Evolutionary conservation across 345 rosid genomes (phyloP), one percentile per base, ranked within the genome.

Genomic region (Citrus inodora): DNA sequence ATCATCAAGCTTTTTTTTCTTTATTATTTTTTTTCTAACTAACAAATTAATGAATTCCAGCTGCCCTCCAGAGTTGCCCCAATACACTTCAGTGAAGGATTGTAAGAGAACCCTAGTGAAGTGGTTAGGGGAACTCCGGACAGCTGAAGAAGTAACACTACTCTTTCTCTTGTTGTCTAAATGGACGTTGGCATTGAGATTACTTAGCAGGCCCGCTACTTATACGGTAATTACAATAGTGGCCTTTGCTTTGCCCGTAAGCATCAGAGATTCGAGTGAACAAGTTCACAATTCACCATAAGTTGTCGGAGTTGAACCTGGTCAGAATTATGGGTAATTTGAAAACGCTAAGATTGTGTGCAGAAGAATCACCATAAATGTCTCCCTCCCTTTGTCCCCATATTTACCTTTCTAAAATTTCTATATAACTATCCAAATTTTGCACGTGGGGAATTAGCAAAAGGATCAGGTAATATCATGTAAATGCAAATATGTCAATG

Each of bases 111-210:
- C 38, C 76, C 30, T 75, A 82, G 9, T 82, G 85, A 84, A 84
- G 85, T 76, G 74, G 21, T 76, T 59, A 16, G 53, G 81, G 77
- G 81, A 82, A 73, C 87, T 82, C 83, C 51, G 70, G 78, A 75
- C 72, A 83, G 17, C 72, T 42, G 21, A 24, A 22, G 24, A 19
- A 17, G 35, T 38, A 67, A 76, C 70, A 58, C 25, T 14, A 17
- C 25, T 37, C 38, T 25, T 76, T 19, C 42, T 35, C 37, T 17
- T 17, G 40, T 68, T 13, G 6, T 19, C 10, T 53, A 22, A 4
- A 10, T 67, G 10, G 1, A 6, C 37, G 16, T 2, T 7, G 51
- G 21, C 48, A 14, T 27, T 42, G 51, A 42, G 51, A 33, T 38
- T 62, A 11, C 55, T 4, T 19, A 30, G 30, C 28, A 37, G 1